Conservation (phyloP, 2,329 filamentous ascomycete species). For the Microsporum canis region DNA sequence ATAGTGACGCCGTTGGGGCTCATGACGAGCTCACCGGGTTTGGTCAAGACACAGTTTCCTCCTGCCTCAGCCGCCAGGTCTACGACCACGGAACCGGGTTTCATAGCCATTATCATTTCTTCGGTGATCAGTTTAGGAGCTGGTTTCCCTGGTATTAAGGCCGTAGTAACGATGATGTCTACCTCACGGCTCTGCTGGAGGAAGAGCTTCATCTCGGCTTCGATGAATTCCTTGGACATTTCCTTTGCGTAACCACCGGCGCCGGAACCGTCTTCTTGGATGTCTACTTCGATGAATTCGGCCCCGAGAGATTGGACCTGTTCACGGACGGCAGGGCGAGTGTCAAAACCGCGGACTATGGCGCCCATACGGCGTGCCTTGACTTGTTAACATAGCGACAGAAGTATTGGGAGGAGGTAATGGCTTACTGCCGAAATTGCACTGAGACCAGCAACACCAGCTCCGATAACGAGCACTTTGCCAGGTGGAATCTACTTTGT, state of each 20-base stretch:
- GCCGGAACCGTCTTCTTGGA: conserved; percentile 73
- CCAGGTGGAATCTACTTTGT: conserved; percentile 58
- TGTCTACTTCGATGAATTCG: conserved; percentile 77
- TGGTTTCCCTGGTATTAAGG: conserved; percentile 74
- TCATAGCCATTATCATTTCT: conserved; percentile 72
- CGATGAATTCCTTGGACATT: conserved; percentile 89
- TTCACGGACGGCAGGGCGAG: conserved; percentile 73
- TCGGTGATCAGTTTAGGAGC: conserved; percentile 77
- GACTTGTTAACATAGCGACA: not conserved
- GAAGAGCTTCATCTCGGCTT: conserved; percentile 87
- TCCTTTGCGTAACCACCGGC: conserved; percentile 83
- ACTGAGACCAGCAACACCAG: conserved; percentile 77
- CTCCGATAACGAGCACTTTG: conserved; percentile 82
- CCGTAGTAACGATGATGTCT: conserved; percentile 86
- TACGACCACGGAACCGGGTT: conserved; percentile 76
- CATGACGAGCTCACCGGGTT: conserved; percentile 53
- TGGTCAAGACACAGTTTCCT: conserved; percentile 75
- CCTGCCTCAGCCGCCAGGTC: conserved; percentile 81
- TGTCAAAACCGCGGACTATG: conserved; percentile 83
- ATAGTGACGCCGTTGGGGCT: conserved; percentile 69
- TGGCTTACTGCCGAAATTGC: conserved; percentile 63
- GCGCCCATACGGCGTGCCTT: conserved; percentile 71
- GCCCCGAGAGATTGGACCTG: conserved; percentile 84
- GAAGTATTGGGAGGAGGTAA: not conserved
- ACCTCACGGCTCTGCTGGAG: conserved; percentile 77